A percentile compares a stretch with the other conserved stretches of the same genome.
Conservation (phyloP, 2,329 filamentous ascomycete species). For the Apiospora aurea region DNA sequence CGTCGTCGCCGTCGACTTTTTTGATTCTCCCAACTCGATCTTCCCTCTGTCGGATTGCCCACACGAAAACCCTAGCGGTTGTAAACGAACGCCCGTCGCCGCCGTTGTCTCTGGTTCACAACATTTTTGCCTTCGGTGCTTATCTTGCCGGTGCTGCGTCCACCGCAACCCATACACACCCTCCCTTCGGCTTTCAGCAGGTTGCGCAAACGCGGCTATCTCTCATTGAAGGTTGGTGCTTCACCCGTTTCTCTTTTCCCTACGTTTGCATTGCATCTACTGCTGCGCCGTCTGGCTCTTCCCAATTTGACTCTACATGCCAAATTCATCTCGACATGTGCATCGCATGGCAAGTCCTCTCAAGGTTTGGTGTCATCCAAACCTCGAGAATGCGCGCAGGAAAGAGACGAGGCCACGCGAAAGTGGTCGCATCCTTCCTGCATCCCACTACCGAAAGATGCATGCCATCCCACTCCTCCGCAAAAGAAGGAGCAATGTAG, state of each 20-base stretch:
- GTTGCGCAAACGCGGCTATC: conserved; percentile 17
- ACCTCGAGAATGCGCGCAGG: background rate
- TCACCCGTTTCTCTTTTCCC: background rate
- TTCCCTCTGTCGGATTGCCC: background rate
- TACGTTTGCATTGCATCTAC: background rate
- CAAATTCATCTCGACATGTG: background rate
- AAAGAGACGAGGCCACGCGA: background rate
- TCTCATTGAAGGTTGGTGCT: conserved; percentile 19
- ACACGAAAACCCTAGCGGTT: conserved; percentile 18
- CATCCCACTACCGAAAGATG: conserved; percentile 13
- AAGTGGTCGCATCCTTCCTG: conserved; percentile 1
- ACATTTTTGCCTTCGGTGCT: background rate
- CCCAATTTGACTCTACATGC: conserved; percentile 1
- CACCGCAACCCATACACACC: background rate
- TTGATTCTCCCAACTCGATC: background rate
- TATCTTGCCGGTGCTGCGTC: background rate
- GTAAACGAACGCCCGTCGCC: background rate
- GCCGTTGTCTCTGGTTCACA: background rate
- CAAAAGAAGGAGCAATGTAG: background rate
- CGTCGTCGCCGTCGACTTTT: conserved; percentile 17
- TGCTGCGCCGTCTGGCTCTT: background rate
- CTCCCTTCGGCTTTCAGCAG: conserved; percentile 13
- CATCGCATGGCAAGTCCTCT: background rate
- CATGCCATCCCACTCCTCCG: background rate
- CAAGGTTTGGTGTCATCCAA: background rate